These are phyloP conservation scores for Dryadomyces sulphureus DNA, from an alignment of 2,329 filamentous ascomycete species.

Conservation along the genomic window DNA sequence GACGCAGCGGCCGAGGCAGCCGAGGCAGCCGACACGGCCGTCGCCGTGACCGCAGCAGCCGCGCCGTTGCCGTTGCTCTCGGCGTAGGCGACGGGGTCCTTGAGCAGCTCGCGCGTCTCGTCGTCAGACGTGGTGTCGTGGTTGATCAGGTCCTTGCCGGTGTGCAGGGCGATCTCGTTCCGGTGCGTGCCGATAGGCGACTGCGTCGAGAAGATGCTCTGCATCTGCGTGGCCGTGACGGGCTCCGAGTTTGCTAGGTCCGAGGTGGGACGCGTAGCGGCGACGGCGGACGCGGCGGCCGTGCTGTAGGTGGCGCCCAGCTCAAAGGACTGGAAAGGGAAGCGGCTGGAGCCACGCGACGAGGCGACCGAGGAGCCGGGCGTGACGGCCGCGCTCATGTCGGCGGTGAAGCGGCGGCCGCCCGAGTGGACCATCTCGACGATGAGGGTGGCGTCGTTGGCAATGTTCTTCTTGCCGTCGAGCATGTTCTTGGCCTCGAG, in stretches of 20 bases:
- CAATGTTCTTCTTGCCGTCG: constrained; percentile 37
- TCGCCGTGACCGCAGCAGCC: not conserved
- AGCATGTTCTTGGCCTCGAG: constrained; percentile 42
- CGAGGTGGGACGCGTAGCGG: constrained; percentile 8
- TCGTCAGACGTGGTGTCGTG: constrained; percentile 54
- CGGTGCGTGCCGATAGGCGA: constrained; percentile 59
- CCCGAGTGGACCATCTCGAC: constrained; percentile 40
- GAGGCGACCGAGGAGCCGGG: constrained; percentile 27
- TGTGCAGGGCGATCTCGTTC: constrained; percentile 42
- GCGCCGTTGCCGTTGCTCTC: constrained; percentile 44
- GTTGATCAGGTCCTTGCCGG: constrained; percentile 59
- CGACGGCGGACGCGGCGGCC: constrained; percentile 10
- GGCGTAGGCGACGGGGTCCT: constrained; percentile 58
- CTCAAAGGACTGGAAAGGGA: constrained; percentile 50
- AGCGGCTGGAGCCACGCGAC: constrained; percentile 33
- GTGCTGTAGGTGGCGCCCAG: constrained; percentile 32
- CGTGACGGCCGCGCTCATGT: constrained; percentile 12
- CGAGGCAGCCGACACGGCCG: not conserved
- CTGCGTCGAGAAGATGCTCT: constrained; percentile 56
- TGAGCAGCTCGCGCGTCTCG: constrained; percentile 57
- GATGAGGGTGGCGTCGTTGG: constrained; percentile 35
- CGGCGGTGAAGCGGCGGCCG: constrained; percentile 13
- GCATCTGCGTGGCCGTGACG: constrained; percentile 26
- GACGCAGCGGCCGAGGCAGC: not conserved
- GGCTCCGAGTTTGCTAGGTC: constrained; percentile 46